phyloP scores from a whole-genome alignment of 2,329 filamentous ascomycete genomes.

The Fusarium sp. region DNA sequence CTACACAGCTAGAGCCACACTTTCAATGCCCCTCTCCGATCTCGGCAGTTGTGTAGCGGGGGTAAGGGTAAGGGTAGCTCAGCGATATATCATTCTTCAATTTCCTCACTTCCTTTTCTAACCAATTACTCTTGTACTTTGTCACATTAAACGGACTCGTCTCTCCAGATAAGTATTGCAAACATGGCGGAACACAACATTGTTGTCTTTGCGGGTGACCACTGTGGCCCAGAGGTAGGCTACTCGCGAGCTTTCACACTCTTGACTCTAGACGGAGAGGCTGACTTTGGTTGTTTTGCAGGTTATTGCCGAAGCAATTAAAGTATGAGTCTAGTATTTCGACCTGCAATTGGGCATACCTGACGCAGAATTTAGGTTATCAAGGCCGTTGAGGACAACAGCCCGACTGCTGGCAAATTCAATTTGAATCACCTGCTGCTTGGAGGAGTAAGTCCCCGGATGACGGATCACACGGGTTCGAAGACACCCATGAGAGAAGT shows the following conservation, averaged over 20 bases:
- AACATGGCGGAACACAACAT: conserved; percentile 78
- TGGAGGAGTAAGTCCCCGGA: conserved; percentile 75
- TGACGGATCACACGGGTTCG: not conserved
- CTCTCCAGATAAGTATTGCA: not conserved
- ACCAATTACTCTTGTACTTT: not conserved
- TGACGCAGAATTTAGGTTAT: conserved; percentile 69
- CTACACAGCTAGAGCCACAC: not conserved
- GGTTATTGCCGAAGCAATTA: conserved; percentile 87
- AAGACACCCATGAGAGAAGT: not conserved
- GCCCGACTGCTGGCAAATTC: conserved; percentile 77
- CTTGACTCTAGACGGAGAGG: not conserved
- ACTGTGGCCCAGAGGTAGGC: conserved; percentile 85
- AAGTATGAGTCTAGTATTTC: conserved; percentile 63
- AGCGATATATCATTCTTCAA: not conserved
- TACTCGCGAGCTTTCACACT: not conserved
- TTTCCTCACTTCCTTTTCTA: not conserved
- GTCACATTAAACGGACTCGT: not conserved
- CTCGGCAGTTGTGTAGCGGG: not conserved
- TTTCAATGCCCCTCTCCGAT: not conserved
- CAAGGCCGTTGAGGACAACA: conserved; percentile 77
- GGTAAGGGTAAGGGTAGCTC: not conserved
- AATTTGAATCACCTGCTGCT: conserved; percentile 91
- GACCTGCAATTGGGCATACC: not conserved
- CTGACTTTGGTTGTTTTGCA: conserved; percentile 34
- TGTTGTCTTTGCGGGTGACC: conserved; percentile 84